Evolutionary conservation across 169 alveolate genomes (phyloP).

Genomic region (Plasmodium inui): DNA sequence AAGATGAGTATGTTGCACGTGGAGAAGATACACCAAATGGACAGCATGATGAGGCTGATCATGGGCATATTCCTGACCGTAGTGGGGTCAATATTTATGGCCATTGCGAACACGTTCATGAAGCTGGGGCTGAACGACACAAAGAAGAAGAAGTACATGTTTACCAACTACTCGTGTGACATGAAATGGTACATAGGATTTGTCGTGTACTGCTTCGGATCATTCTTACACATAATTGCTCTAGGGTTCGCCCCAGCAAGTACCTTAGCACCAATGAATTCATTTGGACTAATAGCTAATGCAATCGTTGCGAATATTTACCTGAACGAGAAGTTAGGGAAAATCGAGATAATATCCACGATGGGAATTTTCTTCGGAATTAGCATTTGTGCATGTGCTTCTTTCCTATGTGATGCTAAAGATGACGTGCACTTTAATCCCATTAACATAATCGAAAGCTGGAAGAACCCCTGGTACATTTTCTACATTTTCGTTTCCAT

Average conservation of each 20-base stretch:
- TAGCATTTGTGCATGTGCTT: constrained; percentile 87
- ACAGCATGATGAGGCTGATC: constrained; percentile 79
- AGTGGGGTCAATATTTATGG: constrained; percentile 87
- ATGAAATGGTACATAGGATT: constrained; percentile 86
- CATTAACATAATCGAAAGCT: constrained; percentile 80
- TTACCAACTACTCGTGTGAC: constrained; percentile 80
- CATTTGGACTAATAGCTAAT: constrained; percentile 87
- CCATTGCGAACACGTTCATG: constrained; percentile 88
- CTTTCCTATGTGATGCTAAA: constrained; percentile 78
- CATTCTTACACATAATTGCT: constrained; percentile 86
- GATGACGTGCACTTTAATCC: constrained; percentile 61
- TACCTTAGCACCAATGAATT: constrained; percentile 88
- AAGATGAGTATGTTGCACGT: constrained; percentile 40
- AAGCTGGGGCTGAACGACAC: constrained; percentile 83
- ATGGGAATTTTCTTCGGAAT: constrained; percentile 87
- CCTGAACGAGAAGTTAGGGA: constrained; percentile 86
- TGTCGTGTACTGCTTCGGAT: constrained; percentile 84
- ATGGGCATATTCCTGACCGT: constrained; percentile 85
- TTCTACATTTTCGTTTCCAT: constrained; percentile 81
- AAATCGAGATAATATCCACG: constrained; percentile 85
- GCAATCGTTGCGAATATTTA: constrained; percentile 88
- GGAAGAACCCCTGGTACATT: constrained; percentile 89
- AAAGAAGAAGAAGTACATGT: constrained; percentile 75
- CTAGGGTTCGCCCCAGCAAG: constrained; percentile 90
- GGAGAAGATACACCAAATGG: constrained; percentile 31